Conservation (phyloP, 495 filamentous ascomycete species). For the Durotheca rogersii region DNA sequence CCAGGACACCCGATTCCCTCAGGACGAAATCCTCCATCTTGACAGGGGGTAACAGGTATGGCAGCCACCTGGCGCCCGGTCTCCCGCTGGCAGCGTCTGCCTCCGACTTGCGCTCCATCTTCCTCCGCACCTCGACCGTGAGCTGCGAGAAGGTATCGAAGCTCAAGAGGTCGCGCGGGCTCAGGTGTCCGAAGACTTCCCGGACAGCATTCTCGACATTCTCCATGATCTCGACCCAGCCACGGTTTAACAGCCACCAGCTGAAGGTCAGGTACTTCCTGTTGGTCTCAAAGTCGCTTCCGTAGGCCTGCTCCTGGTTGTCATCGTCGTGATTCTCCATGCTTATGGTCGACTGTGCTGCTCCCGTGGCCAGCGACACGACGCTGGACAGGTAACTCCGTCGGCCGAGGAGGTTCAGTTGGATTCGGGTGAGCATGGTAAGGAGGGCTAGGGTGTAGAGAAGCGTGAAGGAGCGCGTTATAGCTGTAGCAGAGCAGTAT, state of each 20-base stretch:
- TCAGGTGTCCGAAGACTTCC: conserved; percentile 80
- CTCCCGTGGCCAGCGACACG: conserved; percentile 76
- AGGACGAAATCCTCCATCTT: conserved; percentile 80
- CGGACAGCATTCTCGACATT: conserved; percentile 78
- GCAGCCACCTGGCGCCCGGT: conserved; percentile 70
- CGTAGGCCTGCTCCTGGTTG: conserved; percentile 72
- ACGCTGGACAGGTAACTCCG: conserved; percentile 94
- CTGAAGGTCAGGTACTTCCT: conserved; percentile 90
- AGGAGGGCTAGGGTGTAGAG: conserved; percentile 89
- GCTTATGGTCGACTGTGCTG: conserved; percentile 64
- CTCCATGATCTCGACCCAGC: conserved; percentile 78
- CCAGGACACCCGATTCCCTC: conserved; percentile 74
- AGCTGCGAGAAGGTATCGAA: conserved; percentile 75
- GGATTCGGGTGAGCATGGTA: conserved; percentile 88
- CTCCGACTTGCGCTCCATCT: conserved; percentile 76
- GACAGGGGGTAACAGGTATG: conserved; percentile 75
- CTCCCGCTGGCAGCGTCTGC: conserved; percentile 48
- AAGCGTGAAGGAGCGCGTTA: conserved; percentile 86
- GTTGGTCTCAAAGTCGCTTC: conserved; percentile 92
- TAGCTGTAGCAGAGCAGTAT: conserved; percentile 60
- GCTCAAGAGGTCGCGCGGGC: conserved; percentile 83
- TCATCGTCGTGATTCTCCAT: conserved; percentile 90
- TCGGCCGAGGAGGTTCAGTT: conserved; percentile 94
- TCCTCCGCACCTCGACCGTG: conserved; percentile 72
- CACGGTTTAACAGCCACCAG: conserved; percentile 95